phyloP scores from a whole-genome alignment of 202 grass and related monocot species.

The Brachypodium distachyon region DNA sequence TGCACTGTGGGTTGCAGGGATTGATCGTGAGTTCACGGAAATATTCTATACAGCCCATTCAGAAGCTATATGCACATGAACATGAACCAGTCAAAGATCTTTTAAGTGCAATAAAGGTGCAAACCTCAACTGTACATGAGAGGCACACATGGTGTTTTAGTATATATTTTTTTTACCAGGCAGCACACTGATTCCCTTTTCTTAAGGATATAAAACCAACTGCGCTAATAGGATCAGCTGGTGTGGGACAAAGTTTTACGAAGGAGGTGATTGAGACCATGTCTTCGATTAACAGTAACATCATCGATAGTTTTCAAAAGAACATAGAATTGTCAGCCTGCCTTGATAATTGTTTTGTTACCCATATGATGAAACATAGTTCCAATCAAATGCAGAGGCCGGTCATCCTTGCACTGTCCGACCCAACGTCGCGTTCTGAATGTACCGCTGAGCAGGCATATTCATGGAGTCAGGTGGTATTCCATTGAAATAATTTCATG shows the following conservation, averaged over 20 bases:
- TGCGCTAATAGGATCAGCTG: conserved; percentile 70
- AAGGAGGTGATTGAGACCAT: conserved; percentile 69
- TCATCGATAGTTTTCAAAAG: background rate
- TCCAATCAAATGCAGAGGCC: conserved; percentile 59
- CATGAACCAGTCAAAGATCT: conserved; percentile 79
- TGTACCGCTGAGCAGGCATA: conserved; percentile 81
- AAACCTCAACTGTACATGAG: conserved; percentile 7
- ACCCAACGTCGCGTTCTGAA: conserved; percentile 66
- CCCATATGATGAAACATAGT: background rate
- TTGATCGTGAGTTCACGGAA: conserved; percentile 62
- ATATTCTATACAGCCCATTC: conserved; percentile 69
- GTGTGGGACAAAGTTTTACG: conserved; percentile 85
- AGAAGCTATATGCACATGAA: conserved; percentile 84
- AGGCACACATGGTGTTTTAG: background rate
- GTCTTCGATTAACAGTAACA: conserved; percentile 54
- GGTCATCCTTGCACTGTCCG: conserved; percentile 69
- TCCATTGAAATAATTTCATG: background rate
- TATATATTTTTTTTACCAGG: background rate
- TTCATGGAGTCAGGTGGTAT: conserved; percentile 65
- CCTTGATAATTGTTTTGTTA: background rate
- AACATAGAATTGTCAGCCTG: background rate
- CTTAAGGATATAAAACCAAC: conserved; percentile 71
- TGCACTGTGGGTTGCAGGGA: conserved; percentile 43
- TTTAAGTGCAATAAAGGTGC: conserved; percentile 63
- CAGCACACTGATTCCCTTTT: background rate